Base-by-base conservation (phyloP, 1,284 basidiomycete species). In the Ceratobasidium sp. region DNA sequence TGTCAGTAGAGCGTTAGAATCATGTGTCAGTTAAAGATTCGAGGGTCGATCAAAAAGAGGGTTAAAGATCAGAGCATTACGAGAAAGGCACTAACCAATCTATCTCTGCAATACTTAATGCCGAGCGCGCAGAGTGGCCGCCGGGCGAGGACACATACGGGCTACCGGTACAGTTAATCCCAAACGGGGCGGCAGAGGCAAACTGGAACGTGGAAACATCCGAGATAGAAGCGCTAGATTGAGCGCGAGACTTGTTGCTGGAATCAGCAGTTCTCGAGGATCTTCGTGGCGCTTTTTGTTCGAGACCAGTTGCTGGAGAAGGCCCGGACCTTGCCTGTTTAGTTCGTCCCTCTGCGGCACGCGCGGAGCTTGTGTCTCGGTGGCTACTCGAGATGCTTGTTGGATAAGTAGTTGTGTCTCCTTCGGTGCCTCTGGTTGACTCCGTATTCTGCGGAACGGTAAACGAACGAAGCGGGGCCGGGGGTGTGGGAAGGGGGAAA, bases 91-190 rank as follows among this genome's bases (percentile, higher is more conserved):
- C 72, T 64, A 23, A 76, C 72, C 72, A 76, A 33, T 76, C 72
- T 53, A 76, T 76, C 46, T 76, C 72, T 53, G 72, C 61, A 15
- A 76, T 76, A 26, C 72, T 66, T 28, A 76, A 26, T 18, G 72
- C 72, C 7, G 71, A 75, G 6, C 71, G 71, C 26, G 46, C 60
- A 13, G 71, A 73, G 23, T 39, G 55, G n/a, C 44, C 40, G 23
- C 71, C 60, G 13, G 72, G 28, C 13, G 72, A 76, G 6, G 72
- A 76, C 10, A 66, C 13, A 18, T 39, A 33, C n/a, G 72, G 39
- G 28, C 61, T 76, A 10, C 61, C 23, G 23, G 40, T 18, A 20
- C 20, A 10, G 61, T 33, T 53, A 23, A 51, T 33, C 13, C 44
- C 28, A 42, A 53, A 51, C 60, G 72, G 61, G n/a, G 39, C 60